Percentiles rank a stretch among this genome's conserved stretches.
Evolutionary conservation across 202 grass and related monocot species (phyloP).

Genomic region (Dendrocalamus latiflorus): DNA sequence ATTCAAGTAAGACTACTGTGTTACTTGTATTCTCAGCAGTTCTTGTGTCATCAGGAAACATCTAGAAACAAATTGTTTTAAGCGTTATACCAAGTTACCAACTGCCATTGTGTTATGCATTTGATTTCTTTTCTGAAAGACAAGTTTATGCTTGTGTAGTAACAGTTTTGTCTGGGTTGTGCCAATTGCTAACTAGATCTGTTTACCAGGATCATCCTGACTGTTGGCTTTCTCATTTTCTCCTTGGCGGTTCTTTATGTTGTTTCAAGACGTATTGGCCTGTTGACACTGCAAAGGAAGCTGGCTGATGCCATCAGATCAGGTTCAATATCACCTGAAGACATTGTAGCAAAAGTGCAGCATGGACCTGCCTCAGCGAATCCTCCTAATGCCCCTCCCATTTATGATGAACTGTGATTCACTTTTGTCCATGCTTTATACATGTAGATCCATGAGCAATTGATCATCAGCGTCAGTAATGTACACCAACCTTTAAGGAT

Average conservation of each 20-base stretch:
- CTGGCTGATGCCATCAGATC: conserved; percentile 68
- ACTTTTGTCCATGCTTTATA: neutral
- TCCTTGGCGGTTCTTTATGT: conserved; percentile 57
- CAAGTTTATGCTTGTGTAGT: neutral
- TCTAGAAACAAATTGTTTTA: neutral
- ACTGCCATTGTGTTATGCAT: neutral
- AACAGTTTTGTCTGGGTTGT: neutral
- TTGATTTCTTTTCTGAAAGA: neutral
- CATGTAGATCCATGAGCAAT: neutral
- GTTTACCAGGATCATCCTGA: conserved; percentile 61
- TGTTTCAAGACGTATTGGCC: conserved; percentile 61
- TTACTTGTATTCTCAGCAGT: no score
- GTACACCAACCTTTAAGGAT: neutral
- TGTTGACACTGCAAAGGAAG: conserved; percentile 78
- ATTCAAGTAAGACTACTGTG: no score
- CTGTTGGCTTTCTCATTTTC: conserved; percentile 72
- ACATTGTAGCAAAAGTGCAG: conserved; percentile 30
- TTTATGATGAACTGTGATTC: conserved; percentile 65
- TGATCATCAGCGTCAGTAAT: neutral
- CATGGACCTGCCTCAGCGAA: conserved; percentile 9
- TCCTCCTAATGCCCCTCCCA: conserved; percentile 10
- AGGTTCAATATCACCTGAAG: conserved; percentile 52
- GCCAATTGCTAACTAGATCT: conserved; percentile 23
- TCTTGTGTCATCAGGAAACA: no score
- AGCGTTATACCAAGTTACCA: neutral